Percentiles rank a stretch among this genome's conserved stretches.
These are phyloP conservation scores for Trifolium pratense DNA, from an alignment of 306 rosid genomes.

Conservation along the genomic window DNA sequence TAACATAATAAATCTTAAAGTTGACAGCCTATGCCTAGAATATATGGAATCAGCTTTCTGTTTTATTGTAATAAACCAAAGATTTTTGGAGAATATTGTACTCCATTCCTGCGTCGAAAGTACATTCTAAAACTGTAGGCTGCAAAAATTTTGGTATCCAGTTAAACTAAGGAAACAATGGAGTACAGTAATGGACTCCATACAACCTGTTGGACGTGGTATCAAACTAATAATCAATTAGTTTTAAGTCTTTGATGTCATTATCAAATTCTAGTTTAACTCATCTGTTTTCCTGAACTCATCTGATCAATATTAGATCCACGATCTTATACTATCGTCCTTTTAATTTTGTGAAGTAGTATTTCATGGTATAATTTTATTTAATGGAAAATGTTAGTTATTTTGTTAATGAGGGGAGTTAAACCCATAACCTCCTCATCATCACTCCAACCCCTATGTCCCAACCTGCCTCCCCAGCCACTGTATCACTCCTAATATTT, in stretches of 20 bases:
- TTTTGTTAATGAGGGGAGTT: neutral
- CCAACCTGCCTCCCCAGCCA: neutral
- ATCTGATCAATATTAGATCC: neutral
- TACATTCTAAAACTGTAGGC: neutral
- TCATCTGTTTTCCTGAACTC: neutral
- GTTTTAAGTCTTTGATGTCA: neutral
- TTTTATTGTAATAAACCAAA: conserved; percentile 12
- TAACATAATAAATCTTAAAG: neutral
- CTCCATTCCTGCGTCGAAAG: neutral
- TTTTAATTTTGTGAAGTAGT: conserved; percentile 30
- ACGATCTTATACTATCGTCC: neutral
- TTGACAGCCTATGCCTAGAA: conserved; percentile 7
- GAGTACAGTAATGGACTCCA: conserved; percentile 4
- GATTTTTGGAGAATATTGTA: conserved; percentile 8
- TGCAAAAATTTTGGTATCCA: conserved; percentile 16
- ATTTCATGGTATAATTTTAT: neutral
- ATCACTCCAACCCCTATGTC: neutral
- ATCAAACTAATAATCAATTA: neutral
- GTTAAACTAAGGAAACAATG: conserved; percentile 9
- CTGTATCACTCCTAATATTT: neutral
- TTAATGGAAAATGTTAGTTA: neutral
- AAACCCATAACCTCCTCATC: neutral
- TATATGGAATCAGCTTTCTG: neutral
- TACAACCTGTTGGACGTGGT: conserved; percentile 13
- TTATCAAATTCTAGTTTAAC: conserved; percentile 12